Conservation (phyloP, 805 yeast species). For the Pichia kluyveri region DNA sequence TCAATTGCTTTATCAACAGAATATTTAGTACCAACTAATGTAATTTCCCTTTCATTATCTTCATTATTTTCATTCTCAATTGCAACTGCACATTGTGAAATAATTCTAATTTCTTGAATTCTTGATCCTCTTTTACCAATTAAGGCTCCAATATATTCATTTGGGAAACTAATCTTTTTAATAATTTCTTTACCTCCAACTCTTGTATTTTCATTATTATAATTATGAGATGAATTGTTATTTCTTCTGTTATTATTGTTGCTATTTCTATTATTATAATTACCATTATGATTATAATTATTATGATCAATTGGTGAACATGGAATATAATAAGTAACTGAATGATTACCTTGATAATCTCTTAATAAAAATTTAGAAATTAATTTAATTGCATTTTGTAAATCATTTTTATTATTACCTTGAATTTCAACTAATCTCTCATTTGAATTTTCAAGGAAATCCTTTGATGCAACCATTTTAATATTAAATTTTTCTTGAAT, state of each 20-base stretch:
- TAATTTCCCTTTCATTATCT: slow-evolving; percentile 57
- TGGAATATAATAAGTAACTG: slow-evolving; percentile 58
- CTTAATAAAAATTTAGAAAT: slow-evolving; percentile 67
- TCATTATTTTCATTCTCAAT: slow-evolving; percentile 59
- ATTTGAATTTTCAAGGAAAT: slow-evolving; percentile 68
- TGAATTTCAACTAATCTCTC: slow-evolving; percentile 85
- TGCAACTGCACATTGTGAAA: slow-evolving; percentile 69
- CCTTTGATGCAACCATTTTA: slow-evolving; percentile 82
- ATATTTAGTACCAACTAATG: slow-evolving; percentile 51
- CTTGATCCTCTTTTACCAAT: slow-evolving; percentile 82
- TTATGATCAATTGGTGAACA: slow-evolving; percentile 15
- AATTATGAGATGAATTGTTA: background rate
- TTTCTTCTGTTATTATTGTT: slow-evolving; percentile 7
- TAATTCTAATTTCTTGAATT: slow-evolving; percentile 76
- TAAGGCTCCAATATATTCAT: slow-evolving; percentile 79
- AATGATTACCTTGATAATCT: slow-evolving; percentile 60
- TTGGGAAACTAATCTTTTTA: slow-evolving; percentile 53
- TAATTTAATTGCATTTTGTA: slow-evolving; percentile 47
- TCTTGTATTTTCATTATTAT: slow-evolving; percentile 3
- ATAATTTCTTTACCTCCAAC: slow-evolving; percentile 24
- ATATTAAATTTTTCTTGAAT: slow-evolving; percentile 62
- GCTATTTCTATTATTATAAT: slow-evolving; percentile 2
- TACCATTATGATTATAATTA: background rate
- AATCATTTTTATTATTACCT: slow-evolving; percentile 53
- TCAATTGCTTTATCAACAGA: slow-evolving; percentile 52